Base-by-base conservation (phyloP, 2,329 filamentous ascomycete genomes). In the Chaetomiaceae sp. region DNA sequence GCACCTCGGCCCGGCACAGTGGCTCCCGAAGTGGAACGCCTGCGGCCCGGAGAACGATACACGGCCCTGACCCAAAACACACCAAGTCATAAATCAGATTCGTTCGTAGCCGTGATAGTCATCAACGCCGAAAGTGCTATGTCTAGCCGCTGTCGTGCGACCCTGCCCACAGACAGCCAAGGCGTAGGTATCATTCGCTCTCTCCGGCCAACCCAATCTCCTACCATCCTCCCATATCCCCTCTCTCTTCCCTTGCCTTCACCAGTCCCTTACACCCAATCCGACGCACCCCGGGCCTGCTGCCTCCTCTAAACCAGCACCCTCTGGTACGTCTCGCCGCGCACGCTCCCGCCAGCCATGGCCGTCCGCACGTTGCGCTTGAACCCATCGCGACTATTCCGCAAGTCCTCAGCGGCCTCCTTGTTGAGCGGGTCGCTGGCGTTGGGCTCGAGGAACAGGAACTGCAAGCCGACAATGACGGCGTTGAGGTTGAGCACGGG, bases 361-460 rank as follows among this genome's bases (percentile, higher is more conserved):
- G 90, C 81, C 20, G 79, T 80, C 65, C 88, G 82, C 36, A 97
- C 94, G 66, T 97, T 96, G 57, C 90, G 80, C 78, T 91, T 94
- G 74, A 99, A 99, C 27, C 79, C 82, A 50, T 97, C 94, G 34
- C 91, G 77, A 70, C 94, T 95, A 44, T 79, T 78, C 64, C 92
- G 84, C 63, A 99, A 76, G 67, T 97, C 94, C 57, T 96, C 91
- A 4, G 94, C 94, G 0, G 94, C 94, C 66, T 97, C 92, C 77
- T 99, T 96, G 73, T 99, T 99, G 57, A 99, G 76, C n/a, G 94
- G 94, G 68, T 99, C 94, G 45, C 88, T 91, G 9, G 94, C 91
- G 68, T 99, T 99, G 17, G 94, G 94, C 70, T 99, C 94, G 58
- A 97, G 84, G 79, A 99, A 99, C 47, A 99, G 80, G 68, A 97